phyloP scores from a whole-genome alignment of 208 protist species.

The Leishmania amazonensis region DNA sequence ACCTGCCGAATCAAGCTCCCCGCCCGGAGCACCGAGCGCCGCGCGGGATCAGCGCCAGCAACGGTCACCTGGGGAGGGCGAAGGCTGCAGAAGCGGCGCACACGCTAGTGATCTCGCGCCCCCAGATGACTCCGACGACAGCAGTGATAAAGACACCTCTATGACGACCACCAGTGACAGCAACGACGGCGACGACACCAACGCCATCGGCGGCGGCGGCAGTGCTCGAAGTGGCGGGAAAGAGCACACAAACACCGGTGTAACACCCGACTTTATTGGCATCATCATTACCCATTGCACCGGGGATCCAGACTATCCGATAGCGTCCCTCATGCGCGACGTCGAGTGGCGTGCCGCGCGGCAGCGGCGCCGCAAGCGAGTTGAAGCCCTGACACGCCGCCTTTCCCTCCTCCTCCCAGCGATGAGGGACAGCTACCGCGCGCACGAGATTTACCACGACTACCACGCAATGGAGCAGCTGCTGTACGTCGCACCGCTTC shows the following conservation, averaged over 20 bases:
- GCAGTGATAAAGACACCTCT: background rate
- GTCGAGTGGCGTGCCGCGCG: constrained; percentile 14
- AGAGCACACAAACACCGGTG: constrained; percentile 3
- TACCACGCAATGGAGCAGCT: constrained; percentile 7
- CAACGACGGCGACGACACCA: background rate
- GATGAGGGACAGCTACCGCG: constrained; percentile 6
- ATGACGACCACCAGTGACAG: background rate
- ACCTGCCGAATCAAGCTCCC: background rate
- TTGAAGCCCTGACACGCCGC: background rate
- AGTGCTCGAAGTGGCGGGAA: background rate
- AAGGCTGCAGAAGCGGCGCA: background rate
- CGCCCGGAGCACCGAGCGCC: background rate
- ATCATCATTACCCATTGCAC: constrained; percentile 82
- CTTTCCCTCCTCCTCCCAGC: constrained; percentile 5
- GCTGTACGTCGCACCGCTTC: background rate
- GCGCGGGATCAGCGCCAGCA: background rate
- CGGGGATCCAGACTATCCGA: constrained; percentile 39
- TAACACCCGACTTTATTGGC: constrained; percentile 57
- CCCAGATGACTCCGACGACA: background rate
- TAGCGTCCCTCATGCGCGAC: constrained; percentile 6
- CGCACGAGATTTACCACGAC: constrained; percentile 17
- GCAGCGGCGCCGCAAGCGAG: constrained; percentile 3
- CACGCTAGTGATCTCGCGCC: background rate
- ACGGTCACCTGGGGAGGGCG: background rate
- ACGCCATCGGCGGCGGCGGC: background rate